Evolutionary conservation across 768 basidiomycete species (phyloP), one percentile per base, ranked within the genome.

Genomic region (Xerocomus potaroensis): DNA sequence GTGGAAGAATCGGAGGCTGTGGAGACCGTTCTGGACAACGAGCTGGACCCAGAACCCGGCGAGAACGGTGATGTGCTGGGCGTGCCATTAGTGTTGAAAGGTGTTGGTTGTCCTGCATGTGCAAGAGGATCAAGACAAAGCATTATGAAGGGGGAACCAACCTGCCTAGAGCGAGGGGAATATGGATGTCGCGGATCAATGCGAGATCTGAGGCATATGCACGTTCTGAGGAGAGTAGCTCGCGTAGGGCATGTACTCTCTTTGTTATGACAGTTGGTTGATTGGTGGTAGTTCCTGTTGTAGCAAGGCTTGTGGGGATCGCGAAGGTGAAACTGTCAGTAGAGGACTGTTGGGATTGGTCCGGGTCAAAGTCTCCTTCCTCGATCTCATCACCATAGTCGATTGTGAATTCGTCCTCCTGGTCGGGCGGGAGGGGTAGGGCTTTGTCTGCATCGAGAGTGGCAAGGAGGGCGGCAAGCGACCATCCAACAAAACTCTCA

Each of bases 141-240:
- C 5, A 29, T 4, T n/a, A 51, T 43, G 48, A 36, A 45, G 52
- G 44, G 45, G n/a, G n/a, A n/a, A n/a, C n/a, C 11, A 32, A 73
- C 76, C 51, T 68, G 79, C 89, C 88, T 57, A 84, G 70, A 37
- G 88, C 89, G 43, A 89, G 66, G 6, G 87, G 87, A 32, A 91
- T 81, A 55, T 91, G 83, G 21, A 91, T 75, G 50, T 87, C 83
- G 43, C 83, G 75, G 51, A 91, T 80, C 44, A 91, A 71, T 14
- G 83, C 83, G 22, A 92, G 72, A 71, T 91, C 90, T n/a, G 81
- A 81, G 11, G 89, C 83, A 64, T 91, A 91, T 1, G 86, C 84
- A 22, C 85, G 73, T 59, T 92, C 89, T 18, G 86, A 87, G 10
- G 83, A 79, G 36, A 91, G 74, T 21, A 92, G 67, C 54, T 92